Base-by-base conservation (phyloP, 2,329 filamentous ascomycete genomes). In the Hymenoscyphus occultus region DNA sequence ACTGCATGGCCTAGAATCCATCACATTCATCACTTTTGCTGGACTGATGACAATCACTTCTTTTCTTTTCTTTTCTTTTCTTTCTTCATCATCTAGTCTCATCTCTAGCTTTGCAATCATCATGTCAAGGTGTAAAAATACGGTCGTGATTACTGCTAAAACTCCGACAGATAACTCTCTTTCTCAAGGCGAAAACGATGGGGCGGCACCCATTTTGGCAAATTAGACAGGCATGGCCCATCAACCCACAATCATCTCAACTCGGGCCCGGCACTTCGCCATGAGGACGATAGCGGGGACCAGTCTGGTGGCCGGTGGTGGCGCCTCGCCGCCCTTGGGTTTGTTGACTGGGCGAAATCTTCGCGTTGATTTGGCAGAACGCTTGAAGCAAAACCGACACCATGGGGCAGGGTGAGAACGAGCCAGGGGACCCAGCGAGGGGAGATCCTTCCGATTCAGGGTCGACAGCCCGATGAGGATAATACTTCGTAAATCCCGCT, bases 341-440 rank as follows among this genome's bases (percentile, higher is more conserved):
- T 64, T 61, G 61, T 54, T 58, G 56, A 61, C 66, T 32, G 60
- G 67, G 22, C 19, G 2, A 22, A 28, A 13, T 28, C 48, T 54
- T 54, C 48, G 48, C 48, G 48, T 54, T 54, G 19, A 54, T 54
- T 54, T 54, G 48, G 19, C 48, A 54, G 48, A 16, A 54, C n/a
- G 19, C 48, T 54, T 54, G 48, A 51, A 68, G 64, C 68, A 60
- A 65, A 56, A 63, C 66, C 68, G 59, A 51, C 63, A 61, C 56
- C 64, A 68, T 68, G 16, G 56, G 48, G 59, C 56, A 28, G n/a
- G 31, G 61, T 59, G 48, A 39, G 56, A 28, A 56, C n/a, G 35
- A 65, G 31, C 58, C 14, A 57, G 63, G 56, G 54, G 60, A 13
- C 60, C 48, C 39, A 39, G 57, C 51, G 39, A 60, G 48, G 28